A percentile compares a stretch with the other conserved stretches of the same genome.
Conservation (phyloP, 129 eudicot genomes). For the Flaveria brownii region DNA sequence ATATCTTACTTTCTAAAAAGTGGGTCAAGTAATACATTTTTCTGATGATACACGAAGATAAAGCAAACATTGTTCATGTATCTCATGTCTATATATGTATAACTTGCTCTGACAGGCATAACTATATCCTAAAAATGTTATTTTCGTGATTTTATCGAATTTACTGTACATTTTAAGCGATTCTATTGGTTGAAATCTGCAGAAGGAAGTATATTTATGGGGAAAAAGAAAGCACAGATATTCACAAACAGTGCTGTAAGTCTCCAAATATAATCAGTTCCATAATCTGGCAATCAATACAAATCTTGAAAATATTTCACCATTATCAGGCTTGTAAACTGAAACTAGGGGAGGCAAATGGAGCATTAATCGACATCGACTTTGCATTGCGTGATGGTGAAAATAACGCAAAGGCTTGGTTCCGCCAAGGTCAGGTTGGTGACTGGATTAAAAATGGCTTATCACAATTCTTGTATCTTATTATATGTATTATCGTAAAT, state of each 20-base stretch:
- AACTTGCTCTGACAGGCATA: too few relatives aligned
- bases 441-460: background rate
- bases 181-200: slow-evolving; percentile 20
- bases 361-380: slow-evolving; percentile 80
- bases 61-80: too few relatives aligned
- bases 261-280: background rate
- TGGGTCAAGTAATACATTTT: too few relatives aligned
- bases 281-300: background rate
- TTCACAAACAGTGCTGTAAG: slow-evolving; percentile 97
- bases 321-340: slow-evolving; percentile 76
- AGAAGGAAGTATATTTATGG: slow-evolving; percentile 56
- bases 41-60: too few relatives aligned
- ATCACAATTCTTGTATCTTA: background rate
- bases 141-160: too few relatives aligned
- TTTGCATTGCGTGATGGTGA: slow-evolving; percentile 88
- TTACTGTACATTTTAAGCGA: background rate
- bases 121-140: too few relatives aligned
- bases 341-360: slow-evolving; percentile 81
- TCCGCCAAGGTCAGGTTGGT: slow-evolving; percentile 97
- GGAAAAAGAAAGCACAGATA: slow-evolving; percentile 82
- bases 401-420: slow-evolving; percentile 86
- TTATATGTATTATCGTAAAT: background rate
- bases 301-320: background rate
- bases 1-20: too few relatives aligned
- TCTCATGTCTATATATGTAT: too few relatives aligned